A percentile compares a stretch with the other conserved stretches of the same genome.
These are phyloP conservation scores for Paraphaeosphaeria sporulosa DNA, from an alignment of 2,329 filamentous ascomycete genomes.

Conservation along the genomic window DNA sequence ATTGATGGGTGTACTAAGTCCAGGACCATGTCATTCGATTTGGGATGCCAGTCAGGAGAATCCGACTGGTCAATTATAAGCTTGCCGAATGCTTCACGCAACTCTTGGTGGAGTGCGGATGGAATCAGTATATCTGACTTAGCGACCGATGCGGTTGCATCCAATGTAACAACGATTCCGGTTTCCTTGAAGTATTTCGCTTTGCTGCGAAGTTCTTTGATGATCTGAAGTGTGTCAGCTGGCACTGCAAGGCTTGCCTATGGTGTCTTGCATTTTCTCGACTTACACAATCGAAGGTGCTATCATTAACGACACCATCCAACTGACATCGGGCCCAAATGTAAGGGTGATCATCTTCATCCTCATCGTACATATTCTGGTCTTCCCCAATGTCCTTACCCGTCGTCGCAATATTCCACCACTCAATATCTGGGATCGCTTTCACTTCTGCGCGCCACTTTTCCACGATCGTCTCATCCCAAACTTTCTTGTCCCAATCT, in stretches of 20 bases:
- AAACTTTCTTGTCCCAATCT: constrained; percentile 50
- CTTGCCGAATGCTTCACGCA: constrained; percentile 55
- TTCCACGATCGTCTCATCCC: constrained; percentile 35
- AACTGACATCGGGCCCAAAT: not conserved
- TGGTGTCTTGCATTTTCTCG: no score
- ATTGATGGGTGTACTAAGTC: constrained; percentile 70
- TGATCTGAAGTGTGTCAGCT: constrained; percentile 14
- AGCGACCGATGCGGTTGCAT: constrained; percentile 32
- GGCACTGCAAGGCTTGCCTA: not conserved
- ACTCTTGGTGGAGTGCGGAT: constrained; percentile 40
- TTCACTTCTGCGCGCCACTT: constrained; percentile 27
- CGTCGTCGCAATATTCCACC: constrained; percentile 13
- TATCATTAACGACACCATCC: constrained; percentile 10
- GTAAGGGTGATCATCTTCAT: not conserved
- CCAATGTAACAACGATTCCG: constrained; percentile 20
- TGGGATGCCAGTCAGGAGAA: constrained; percentile 65
- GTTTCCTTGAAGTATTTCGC: constrained; percentile 50
- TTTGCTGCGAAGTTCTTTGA: constrained; percentile 59
- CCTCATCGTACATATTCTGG: constrained; percentile 4
- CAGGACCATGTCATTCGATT: constrained; percentile 56
- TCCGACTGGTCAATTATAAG: constrained; percentile 40
- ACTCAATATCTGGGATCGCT: constrained; percentile 15
- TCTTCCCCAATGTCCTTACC: constrained; percentile 3
- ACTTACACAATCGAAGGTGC: constrained; percentile 15
- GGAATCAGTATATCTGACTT: constrained; percentile 57